phyloP scores from a whole-genome alignment of 2,329 filamentous ascomycete species.

The Pseudohalonectria lignicola region DNA sequence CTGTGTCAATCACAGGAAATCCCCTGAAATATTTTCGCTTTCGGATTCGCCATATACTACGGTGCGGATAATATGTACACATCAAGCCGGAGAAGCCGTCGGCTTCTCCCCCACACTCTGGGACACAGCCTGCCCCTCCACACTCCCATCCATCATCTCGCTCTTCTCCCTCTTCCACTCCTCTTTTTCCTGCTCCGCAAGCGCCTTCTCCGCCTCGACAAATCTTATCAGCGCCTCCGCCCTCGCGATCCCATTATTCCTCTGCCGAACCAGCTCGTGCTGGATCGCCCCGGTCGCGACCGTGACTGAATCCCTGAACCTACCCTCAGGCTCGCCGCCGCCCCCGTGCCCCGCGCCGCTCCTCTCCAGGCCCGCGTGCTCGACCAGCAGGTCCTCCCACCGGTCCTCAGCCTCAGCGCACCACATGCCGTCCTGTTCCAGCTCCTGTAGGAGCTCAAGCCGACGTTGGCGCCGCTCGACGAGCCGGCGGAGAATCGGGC shows the following conservation, averaged over 20 bases:
- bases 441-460: constrained; percentile 21
- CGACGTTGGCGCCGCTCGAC: constrained; percentile 29
- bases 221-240: constrained; percentile 27
- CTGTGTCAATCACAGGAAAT: too few species aligned
- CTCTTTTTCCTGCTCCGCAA: constrained; percentile 18
- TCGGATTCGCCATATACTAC: too few species aligned
- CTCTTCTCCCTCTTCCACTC: constrained; percentile 2
- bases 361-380: constrained; percentile 17
- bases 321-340: constrained; percentile 4
- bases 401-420: constrained; percentile 28
- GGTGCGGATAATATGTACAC: too few species aligned
- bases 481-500: constrained; percentile 44
- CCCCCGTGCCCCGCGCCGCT: constrained; percentile 17
- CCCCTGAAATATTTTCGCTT: too few species aligned
- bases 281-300: constrained; percentile 12
- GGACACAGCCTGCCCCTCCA: background rate
- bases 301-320: constrained; percentile 17
- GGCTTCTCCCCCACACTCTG: background rate
- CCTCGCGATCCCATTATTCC: constrained; percentile 27
- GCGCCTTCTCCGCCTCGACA: constrained; percentile 23
- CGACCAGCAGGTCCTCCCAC: constrained; percentile 33
- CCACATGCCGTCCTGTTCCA: constrained; percentile 24
- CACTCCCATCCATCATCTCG: background rate
- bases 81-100: background rate
- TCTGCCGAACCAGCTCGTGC: constrained; percentile 17